Base-by-base conservation (phyloP, 1,284 basidiomycete species). In the Kalmanozyma brasiliensis region DNA sequence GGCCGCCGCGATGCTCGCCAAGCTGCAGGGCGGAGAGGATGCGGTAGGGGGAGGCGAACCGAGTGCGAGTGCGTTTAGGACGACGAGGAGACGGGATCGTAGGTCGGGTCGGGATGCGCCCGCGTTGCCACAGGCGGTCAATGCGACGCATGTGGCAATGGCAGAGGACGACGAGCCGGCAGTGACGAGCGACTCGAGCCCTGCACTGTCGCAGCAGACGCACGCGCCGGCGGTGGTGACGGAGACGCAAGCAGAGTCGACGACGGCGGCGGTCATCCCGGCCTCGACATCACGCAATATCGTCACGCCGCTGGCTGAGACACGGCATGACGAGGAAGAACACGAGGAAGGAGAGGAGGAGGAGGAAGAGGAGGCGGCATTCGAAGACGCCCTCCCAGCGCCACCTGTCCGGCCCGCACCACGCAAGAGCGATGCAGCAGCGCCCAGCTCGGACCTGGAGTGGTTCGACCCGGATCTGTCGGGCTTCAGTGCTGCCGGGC, bases 1-100 rank as follows among this genome's bases (percentile, higher is more conserved):
- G 20, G 78, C 78, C 1, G 75, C 75, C 10, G 75, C 71, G 9
- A 80, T 80, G 78, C 64, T 80, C 22, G 76, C 76, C 23, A 70
- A 72, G 53, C 48, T 80, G 37, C 78, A 80, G 49, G 77, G 76
- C n/a, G 63, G 60, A 2, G 49, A 56, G 16, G 59, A 56, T 11
- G 57, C 48, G 1, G 36, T n/a, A 5, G 26, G 14, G 5, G 55
- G 14, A 19, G 20, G n/a, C 13, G 52, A 17, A 29, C 35, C 9
- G 4, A 65, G 37, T 10, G 23, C 58, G 6, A 69, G 59, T 34
- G 51, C 65, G 9, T 71, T 66, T 24, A 30, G 63, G 10, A 49
- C 58, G 23, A 63, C 62, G 17, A 49, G 63, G 17, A 47, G 63
- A 30, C 37, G 68, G n/a, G 68, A 71, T 47, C 29, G 68, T 29